Percentiles rank a stretch among this genome's conserved stretches.
phyloP scores from a whole-genome alignment of 371 early-diverging fungal genomes.

The Rhizopus sp. region DNA sequence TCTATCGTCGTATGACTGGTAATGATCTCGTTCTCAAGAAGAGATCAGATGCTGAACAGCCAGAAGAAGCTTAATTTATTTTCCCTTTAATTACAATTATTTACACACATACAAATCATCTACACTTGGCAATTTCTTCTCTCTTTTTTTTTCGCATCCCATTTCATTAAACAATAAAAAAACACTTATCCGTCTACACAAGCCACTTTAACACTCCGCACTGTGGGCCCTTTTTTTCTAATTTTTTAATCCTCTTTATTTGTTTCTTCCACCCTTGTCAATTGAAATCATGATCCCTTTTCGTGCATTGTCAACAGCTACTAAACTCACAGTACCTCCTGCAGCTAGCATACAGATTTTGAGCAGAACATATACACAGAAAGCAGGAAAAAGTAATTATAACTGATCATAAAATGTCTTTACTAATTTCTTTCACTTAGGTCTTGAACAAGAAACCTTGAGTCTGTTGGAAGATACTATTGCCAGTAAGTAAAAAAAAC shows the following conservation, averaged over 20 bases:
- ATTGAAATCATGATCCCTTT: conserved; percentile 20
- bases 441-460: conserved; percentile 30
- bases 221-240: no score
- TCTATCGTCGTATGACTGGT: conserved; percentile 93
- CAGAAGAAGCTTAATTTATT: conserved; percentile 21
- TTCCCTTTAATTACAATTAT: background rate
- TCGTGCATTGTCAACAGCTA: conserved; percentile 23
- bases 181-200: background rate
- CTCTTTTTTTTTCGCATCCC: conserved; percentile 1
- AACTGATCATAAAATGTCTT: background rate
- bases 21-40: conserved; percentile 80
- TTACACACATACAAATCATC: background rate
- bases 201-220: background rate
- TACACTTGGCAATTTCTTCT: background rate
- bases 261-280: background rate
- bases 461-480: conserved; percentile 26
- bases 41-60: conserved; percentile 53
- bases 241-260: background rate
- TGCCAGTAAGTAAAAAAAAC: conserved; percentile 25
- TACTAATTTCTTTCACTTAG: conserved; percentile 7
- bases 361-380: conserved; percentile 2
- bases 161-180: background rate
- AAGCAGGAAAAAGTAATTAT: background rate
- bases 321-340: conserved; percentile 21
- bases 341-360: conserved; percentile 3